These are phyloP conservation scores for Paspalum vaginatum DNA, from an alignment of 176 grass and related monocot species.

Conservation along the genomic window DNA sequence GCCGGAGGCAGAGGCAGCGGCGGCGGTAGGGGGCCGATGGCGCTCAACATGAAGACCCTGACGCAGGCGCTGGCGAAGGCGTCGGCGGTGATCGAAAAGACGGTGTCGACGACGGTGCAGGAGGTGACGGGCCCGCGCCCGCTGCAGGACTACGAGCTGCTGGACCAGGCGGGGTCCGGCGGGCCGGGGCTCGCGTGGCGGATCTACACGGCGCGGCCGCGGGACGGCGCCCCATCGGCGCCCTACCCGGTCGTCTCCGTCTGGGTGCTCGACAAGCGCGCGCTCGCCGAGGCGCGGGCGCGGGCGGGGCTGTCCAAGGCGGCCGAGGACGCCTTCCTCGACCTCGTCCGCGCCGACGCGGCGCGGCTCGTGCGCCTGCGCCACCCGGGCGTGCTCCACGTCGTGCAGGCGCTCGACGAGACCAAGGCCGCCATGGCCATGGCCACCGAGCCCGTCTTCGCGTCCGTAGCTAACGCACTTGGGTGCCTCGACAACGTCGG, in stretches of 20 bases:
- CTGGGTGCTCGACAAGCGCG: constrained; percentile 98
- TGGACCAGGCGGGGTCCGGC: constrained; percentile 82
- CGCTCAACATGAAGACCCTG: constrained; percentile 91
- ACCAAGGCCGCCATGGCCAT: constrained; percentile 98
- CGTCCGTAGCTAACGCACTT: constrained; percentile 78
- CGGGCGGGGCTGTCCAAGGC: constrained; percentile 81
- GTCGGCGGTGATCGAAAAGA: constrained; percentile 97
- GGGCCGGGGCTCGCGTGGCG: constrained; percentile 85
- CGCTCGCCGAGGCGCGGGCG: constrained; percentile 66
- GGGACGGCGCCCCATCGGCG: constrained; percentile 73
- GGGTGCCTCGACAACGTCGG: constrained; percentile 80
- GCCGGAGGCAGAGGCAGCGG: constrained; percentile 27
- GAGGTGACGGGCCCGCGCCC: constrained; percentile 99
- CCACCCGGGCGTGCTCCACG: constrained; percentile 96
- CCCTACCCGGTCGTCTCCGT: constrained; percentile 94
- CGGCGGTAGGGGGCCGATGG: constrained; percentile 53
- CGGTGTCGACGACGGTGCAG: constrained; percentile 93
- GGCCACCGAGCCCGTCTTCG: constrained; percentile 91
- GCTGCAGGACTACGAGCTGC: constrained; percentile 97
- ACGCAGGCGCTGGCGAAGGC: constrained; percentile 97
- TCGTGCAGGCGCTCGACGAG: constrained; percentile 98
- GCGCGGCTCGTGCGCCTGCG: constrained; percentile 82
- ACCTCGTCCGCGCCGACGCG: constrained; percentile 88
- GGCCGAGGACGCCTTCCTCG: constrained; percentile 87
- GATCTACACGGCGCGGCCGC: constrained; percentile 76